Percentiles rank a stretch among this genome's conserved stretches.
Conservation (phyloP, 1,139 yeast species). For the Geotrichum fermentans region DNA sequence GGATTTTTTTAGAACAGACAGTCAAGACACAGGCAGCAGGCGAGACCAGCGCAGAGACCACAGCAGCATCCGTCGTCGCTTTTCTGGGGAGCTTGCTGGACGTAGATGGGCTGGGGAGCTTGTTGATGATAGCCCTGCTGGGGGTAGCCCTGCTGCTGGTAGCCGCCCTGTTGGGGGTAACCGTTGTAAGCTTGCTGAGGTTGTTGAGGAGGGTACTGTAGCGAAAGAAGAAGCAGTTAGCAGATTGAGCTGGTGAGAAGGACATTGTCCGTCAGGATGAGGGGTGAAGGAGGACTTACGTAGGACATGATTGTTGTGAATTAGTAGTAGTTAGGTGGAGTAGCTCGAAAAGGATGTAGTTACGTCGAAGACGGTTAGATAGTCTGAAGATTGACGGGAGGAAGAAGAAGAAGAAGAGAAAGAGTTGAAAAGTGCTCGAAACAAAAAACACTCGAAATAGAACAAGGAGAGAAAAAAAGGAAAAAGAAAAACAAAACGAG, state of each 20-base stretch:
- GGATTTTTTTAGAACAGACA: constrained; percentile 18
- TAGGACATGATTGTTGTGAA: constrained; percentile 23
- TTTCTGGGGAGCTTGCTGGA: constrained; percentile 29
- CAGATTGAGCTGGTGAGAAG: neutral
- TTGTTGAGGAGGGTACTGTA: constrained; percentile 30
- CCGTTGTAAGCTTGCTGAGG: constrained; percentile 29
- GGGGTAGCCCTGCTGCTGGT: constrained; percentile 21
- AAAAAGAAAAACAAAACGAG: neutral
- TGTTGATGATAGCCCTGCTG: constrained; percentile 11
- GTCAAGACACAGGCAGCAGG: constrained; percentile 33
- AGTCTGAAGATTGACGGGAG: neutral
- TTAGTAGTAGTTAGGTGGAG: neutral
- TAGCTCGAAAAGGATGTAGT: neutral
- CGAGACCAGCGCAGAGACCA: constrained; percentile 35
- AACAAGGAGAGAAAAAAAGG: neutral
- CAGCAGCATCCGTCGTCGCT: constrained; percentile 32
- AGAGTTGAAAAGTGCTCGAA: neutral
- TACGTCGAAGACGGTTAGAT: no score
- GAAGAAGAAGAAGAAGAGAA: constrained; percentile 1
- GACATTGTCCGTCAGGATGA: neutral
- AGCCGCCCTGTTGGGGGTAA: constrained; percentile 11
- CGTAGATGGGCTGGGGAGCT: constrained; percentile 27
- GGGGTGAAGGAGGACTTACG: constrained; percentile 21
- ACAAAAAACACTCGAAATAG: no score
- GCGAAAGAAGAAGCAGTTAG: neutral